Conservation (phyloP, 1,139 yeast species). For the Yamadazyma jaroonii region DNA sequence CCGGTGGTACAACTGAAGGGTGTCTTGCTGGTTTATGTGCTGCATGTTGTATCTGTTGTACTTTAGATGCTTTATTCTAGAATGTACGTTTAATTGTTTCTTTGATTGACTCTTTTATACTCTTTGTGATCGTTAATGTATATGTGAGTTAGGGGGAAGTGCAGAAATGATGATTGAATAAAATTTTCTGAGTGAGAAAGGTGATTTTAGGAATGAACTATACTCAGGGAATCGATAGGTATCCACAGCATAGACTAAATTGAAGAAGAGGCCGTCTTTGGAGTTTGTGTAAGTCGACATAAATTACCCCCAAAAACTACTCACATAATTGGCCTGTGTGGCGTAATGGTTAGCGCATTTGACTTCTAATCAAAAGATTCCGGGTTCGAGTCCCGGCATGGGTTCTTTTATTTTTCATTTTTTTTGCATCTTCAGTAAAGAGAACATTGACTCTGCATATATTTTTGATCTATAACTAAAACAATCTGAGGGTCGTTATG, state of each 20-base stretch:
- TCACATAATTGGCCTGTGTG: conserved; percentile 16
- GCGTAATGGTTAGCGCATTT: conserved; percentile 25
- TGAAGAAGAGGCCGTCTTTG: too few relatives aligned
- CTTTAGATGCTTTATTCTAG: conserved; percentile 63
- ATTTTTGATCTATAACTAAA: neutral
- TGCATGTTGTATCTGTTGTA: conserved; percentile 72
- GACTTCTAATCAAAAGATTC: conserved; percentile 24
- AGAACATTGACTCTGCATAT: too few relatives aligned
- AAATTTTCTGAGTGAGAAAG: too few relatives aligned
- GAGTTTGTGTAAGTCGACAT: too few relatives aligned
- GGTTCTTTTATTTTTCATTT: conserved; percentile 12
- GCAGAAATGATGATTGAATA: too few relatives aligned
- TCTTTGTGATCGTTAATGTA: too few relatives aligned
- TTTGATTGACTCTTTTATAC: neutral
- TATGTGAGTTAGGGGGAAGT: too few relatives aligned
- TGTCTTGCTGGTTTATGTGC: conserved; percentile 72
- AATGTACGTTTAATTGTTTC: neutral
- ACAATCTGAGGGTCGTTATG: too few relatives aligned
- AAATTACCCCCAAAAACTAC: neutral
- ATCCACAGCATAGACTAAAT: too few relatives aligned
- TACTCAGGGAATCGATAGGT: too few relatives aligned
- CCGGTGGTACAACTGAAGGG: conserved; percentile 17
- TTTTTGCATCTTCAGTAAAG: neutral
- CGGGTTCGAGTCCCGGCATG: conserved; percentile 26
- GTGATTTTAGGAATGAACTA: too few relatives aligned